phyloP scores from a whole-genome alignment of 768 basidiomycete species.

The Mrakia gelida region DNA sequence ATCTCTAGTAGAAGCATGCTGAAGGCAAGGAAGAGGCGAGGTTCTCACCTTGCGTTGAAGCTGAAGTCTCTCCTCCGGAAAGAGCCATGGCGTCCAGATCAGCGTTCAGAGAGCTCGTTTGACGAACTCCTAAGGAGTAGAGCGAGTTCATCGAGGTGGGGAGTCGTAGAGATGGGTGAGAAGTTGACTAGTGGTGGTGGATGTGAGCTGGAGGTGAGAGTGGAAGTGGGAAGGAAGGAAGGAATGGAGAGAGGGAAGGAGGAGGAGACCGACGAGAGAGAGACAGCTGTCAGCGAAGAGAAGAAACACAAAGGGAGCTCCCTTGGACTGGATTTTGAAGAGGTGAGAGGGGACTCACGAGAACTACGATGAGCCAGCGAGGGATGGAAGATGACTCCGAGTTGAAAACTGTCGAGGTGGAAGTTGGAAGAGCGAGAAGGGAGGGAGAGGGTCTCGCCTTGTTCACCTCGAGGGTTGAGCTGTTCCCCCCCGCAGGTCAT shows the following conservation, averaged over 20 bases:
- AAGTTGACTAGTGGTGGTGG: not conserved
- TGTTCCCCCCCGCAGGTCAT: not conserved
- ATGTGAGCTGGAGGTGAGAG: not conserved
- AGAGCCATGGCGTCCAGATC: conserved; percentile 73
- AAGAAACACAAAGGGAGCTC: not conserved
- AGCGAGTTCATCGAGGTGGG: conserved; percentile 73
- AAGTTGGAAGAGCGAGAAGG: not conserved
- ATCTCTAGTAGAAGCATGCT: not conserved
- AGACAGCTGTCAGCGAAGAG: not conserved
- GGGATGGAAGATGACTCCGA: not conserved
- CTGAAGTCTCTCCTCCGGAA: conserved; percentile 74
- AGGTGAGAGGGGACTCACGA: not conserved
- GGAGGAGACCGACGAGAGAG: not conserved
- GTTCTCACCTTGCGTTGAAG: conserved; percentile 67
- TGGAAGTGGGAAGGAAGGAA: not conserved
- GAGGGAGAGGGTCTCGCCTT: not conserved
- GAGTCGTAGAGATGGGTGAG: not conserved
- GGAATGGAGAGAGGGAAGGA: not conserved
- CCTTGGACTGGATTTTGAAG: not conserved
- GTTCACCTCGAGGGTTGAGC: not conserved
- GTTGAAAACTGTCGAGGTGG: conserved; percentile 2
- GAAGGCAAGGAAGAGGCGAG: not conserved
- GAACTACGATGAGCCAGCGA: too few species aligned
- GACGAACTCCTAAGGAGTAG: conserved; percentile 87
- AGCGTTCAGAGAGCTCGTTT: conserved; percentile 78